phyloP scores from a whole-genome alignment of 2,329 filamentous ascomycete species.

The Epichloe typhina region DNA sequence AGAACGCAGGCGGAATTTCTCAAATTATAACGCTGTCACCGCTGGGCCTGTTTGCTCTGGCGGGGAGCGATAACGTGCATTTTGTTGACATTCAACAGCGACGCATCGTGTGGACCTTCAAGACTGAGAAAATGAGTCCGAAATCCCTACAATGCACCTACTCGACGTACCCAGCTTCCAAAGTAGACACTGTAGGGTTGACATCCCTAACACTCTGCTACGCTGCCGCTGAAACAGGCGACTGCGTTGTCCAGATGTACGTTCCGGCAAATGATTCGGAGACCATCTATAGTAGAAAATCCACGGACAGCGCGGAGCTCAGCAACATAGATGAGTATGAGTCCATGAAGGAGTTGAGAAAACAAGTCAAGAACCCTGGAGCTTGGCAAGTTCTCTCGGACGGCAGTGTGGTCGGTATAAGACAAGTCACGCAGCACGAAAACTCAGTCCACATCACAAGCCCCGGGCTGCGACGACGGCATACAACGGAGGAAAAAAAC shows the following conservation, averaged over 20 bases:
- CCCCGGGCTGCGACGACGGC: constrained; percentile 2
- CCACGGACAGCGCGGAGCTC: constrained; percentile 22
- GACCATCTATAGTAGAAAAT: constrained; percentile 41
- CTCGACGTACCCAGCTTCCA: constrained; percentile 23
- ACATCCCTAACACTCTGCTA: constrained; percentile 53
- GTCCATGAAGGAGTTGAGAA: constrained; percentile 34
- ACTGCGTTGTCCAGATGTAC: constrained; percentile 54
- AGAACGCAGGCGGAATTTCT: constrained; percentile 32
- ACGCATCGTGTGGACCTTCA: constrained; percentile 46
- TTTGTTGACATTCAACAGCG: constrained; percentile 33
- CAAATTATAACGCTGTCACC: constrained; percentile 46
- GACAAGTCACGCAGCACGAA: constrained; percentile 25
- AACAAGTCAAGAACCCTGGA: constrained; percentile 48
- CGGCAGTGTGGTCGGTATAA: constrained; percentile 50
- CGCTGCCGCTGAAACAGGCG: constrained; percentile 41
- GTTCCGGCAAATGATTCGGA: constrained; percentile 35
- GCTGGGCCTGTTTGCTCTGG: constrained; percentile 47
- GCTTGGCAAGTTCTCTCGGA: constrained; percentile 49
- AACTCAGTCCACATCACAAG: neutral
- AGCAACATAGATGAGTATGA: constrained; percentile 40
- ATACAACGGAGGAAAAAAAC: neutral
- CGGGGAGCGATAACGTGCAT: constrained; percentile 44
- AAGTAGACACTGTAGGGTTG: constrained; percentile 43
- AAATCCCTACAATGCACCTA: constrained; percentile 49
- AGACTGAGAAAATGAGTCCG: constrained; percentile 42